phyloP scores from a whole-genome alignment of 2,329 filamentous ascomycete genomes.

The Zelopaecilomyces penicillatus region DNA sequence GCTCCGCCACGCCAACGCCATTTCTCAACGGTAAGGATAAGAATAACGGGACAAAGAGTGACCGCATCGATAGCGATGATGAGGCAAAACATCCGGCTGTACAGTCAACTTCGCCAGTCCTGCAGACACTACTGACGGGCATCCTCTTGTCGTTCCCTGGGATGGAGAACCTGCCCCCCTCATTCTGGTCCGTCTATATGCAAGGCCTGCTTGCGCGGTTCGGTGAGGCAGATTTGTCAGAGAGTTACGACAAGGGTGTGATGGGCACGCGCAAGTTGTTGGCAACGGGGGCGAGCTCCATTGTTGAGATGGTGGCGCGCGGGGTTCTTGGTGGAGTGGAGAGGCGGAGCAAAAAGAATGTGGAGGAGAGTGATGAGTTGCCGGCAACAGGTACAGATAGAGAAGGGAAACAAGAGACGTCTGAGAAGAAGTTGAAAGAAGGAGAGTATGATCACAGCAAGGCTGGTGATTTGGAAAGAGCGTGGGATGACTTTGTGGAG shows the following conservation, averaged over 20 bases:
- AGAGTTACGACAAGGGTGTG: slow-evolving; percentile 73
- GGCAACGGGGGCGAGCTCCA: slow-evolving; percentile 59
- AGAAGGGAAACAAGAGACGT: background rate
- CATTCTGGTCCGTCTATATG: slow-evolving; percentile 58
- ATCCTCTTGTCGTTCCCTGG: slow-evolving; percentile 60
- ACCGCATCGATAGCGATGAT: slow-evolving; percentile 5
- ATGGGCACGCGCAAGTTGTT: slow-evolving; percentile 68
- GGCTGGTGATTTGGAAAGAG: slow-evolving; percentile 51
- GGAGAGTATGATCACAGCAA: slow-evolving; percentile 48
- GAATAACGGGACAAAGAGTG: slow-evolving; percentile 2
- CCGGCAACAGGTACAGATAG: background rate
- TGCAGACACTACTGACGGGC: slow-evolving; percentile 59
- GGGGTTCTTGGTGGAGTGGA: slow-evolving; percentile 53
- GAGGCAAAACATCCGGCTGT: slow-evolving; percentile 17
- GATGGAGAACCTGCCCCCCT: slow-evolving; percentile 49
- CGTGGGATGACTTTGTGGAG: slow-evolving; percentile 60
- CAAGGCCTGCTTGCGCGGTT: slow-evolving; percentile 53
- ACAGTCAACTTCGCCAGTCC: slow-evolving; percentile 49
- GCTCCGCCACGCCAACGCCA: slow-evolving; percentile 15
- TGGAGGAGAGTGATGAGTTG: background rate
- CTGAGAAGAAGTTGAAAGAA: slow-evolving; percentile 9
- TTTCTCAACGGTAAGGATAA: background rate
- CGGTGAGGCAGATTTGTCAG: slow-evolving; percentile 61
- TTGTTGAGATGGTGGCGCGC: slow-evolving; percentile 61
- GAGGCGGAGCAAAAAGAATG: background rate